Evolutionary conservation across 2,329 filamentous ascomycete species (phyloP).

Genomic region (Didymella segeticola): DNA sequence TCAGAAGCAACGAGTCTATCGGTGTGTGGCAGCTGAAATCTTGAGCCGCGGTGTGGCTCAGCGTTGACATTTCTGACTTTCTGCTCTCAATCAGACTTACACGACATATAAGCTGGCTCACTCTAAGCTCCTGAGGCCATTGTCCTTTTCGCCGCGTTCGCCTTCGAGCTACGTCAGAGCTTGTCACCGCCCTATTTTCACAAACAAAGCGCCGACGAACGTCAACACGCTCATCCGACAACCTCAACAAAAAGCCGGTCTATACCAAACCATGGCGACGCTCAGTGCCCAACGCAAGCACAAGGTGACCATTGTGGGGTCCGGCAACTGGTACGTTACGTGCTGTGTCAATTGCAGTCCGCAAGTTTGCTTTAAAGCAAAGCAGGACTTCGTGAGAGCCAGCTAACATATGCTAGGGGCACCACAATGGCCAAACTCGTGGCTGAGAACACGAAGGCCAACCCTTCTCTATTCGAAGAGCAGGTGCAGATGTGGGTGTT

Average conservation of each 20-base stretch:
- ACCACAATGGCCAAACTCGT: conserved; percentile 97
- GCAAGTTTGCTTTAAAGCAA: neutral
- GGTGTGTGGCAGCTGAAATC: conserved; percentile 23
- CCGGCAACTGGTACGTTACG: conserved; percentile 83
- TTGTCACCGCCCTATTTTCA: conserved; percentile 21
- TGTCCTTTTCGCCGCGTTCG: conserved; percentile 19
- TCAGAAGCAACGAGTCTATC: conserved; percentile 20
- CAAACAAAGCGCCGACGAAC: conserved; percentile 14
- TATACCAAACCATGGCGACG: conserved; percentile 53
- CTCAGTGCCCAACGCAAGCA: conserved; percentile 72
- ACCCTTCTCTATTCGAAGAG: conserved; percentile 83
- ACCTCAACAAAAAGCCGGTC: conserved; percentile 5
- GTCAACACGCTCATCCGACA: conserved; percentile 10
- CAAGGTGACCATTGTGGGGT: conserved; percentile 93
- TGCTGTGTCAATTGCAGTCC: neutral
- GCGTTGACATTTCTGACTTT: conserved; percentile 15
- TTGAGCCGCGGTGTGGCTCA: conserved; percentile 34
- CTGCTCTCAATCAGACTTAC: conserved; percentile 15
- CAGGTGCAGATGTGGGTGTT: conserved; percentile 99
- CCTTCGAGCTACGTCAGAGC: conserved; percentile 29
- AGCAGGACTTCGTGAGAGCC: conserved; percentile 3
- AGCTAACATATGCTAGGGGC: conserved; percentile 66
- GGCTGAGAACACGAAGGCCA: conserved; percentile 83
- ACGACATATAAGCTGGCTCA: conserved; percentile 36
- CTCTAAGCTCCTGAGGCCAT: conserved; percentile 20